Evolutionary conservation across 805 yeast species (phyloP), one percentile per base, ranked within the genome.

Genomic region (Starmerella riodocensis): DNA sequence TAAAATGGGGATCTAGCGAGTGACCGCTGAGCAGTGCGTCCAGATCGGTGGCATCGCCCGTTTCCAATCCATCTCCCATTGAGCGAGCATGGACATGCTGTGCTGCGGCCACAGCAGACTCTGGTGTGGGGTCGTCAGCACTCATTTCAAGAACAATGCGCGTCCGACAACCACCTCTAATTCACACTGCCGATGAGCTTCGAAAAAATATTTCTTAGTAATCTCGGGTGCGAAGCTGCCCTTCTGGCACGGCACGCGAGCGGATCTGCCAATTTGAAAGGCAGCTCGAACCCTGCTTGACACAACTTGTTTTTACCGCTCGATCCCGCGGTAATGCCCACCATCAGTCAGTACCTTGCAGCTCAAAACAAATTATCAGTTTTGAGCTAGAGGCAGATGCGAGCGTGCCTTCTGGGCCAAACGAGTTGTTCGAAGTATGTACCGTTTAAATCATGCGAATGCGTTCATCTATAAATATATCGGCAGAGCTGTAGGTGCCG

Each of bases 1-100:
- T 44, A 12, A 44, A 29, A 21, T 44, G 41, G 22, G 44, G 35
- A 19, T 41, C 47, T 4, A 43, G 34, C 16, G 39, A 16, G 32
- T 43, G 42, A 23, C 22, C 30, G 27, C 35, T 34, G 12, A 44
- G 45, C 18, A 38, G 19, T 4, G 42, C 34, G 21, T 38, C 45
- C 23, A 41, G 16, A 12, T 44, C 48, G 6, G 34, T 31, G n/a
- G 37, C 14, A 16, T 18, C 29, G 11, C 31, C 26, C 30, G 20
- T 30, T 25, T 32, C 40, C 28, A 38, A 19, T 24, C 37, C 35
- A 16, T 22, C 21, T 24, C 29, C 40, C 11, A 7, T 17, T 24
- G 41, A 38, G 32, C 32, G 41, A 24, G 32, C 4, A 16, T 25
- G 18, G 4, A 38, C 5, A 12, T 16, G 6, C 16, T 19, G 33